These are phyloP conservation scores for Pyronema omphalodes DNA, from an alignment of 495 filamentous ascomycete species.

Conservation along the genomic window DNA sequence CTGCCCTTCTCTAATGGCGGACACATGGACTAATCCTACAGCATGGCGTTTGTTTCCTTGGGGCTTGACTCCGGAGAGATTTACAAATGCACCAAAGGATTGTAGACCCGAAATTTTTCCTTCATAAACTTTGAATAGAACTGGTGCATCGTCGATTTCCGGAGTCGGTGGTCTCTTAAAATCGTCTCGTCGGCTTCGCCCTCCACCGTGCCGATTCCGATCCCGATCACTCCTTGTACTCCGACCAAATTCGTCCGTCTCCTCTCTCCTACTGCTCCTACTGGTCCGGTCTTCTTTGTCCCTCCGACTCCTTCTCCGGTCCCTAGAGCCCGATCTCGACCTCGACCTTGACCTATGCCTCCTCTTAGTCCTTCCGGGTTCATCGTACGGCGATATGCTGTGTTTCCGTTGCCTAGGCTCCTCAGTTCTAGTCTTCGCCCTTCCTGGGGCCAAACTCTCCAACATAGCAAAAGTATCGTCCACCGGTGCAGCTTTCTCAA, in stretches of 20 bases:
- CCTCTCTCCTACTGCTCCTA: conserved; percentile 24
- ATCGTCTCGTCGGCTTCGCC: conserved; percentile 30
- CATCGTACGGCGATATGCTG: conserved; percentile 14
- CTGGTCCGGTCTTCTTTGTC: conserved; percentile 30
- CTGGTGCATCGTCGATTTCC: conserved; percentile 61
- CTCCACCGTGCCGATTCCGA: conserved; percentile 23
- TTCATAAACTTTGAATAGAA: conserved; percentile 76
- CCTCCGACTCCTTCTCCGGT: conserved; percentile 32
- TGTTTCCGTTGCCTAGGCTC: conserved; percentile 12
- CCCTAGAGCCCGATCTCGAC: conserved; percentile 28
- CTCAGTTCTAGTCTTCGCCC: not conserved
- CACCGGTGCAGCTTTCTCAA: conserved; percentile 15
- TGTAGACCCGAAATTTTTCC: conserved; percentile 81
- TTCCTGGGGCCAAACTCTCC: conserved; percentile 17
- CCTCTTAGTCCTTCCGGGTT: not conserved
- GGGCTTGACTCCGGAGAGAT: conserved; percentile 54
- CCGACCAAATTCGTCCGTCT: conserved; percentile 46
- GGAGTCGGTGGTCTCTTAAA: conserved; percentile 54
- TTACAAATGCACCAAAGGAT: conserved; percentile 92
- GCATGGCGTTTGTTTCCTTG: conserved; percentile 34
- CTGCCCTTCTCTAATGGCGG: conserved; percentile 70
- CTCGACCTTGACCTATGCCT: conserved; percentile 25
- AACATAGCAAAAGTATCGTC: conserved; percentile 18
- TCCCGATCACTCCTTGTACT: conserved; percentile 28
- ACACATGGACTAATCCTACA: conserved; percentile 88